Evolutionary conservation across 2,329 filamentous ascomycete species (phyloP), one percentile per base, ranked within the genome.

Genomic region (Hymenoscyphus linearis): DNA sequence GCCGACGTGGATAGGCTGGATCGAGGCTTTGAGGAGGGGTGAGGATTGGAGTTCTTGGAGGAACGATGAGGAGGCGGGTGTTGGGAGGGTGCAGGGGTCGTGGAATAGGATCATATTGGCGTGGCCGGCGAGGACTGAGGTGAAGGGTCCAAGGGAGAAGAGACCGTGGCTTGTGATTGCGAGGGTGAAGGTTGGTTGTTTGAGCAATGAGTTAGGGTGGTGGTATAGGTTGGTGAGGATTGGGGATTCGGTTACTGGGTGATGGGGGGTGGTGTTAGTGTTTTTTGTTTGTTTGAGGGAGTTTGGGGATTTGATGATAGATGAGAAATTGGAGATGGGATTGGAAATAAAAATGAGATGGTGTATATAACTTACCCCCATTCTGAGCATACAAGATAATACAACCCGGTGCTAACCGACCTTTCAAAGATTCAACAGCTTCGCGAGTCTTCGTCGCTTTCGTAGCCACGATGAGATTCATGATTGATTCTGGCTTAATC

Each of bases 361-460:
- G n/a, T 7, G 12, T 25, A 10, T 47, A 1, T 22, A n/a, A 47
- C 40, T 25, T 47, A 47, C 40, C 22, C 7, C 93, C 93, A 69
- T 96, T 96, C 69, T 97, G 93, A 26, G 91, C 77, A 69, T 97
- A 90, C 13, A 88, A 80, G n/a, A 97, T 84, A 0, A 90, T 89
- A n/a, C 87, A 90, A 3, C 80, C 74, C 2, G 76, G 74, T 64
- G 85, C 81, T 2, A 86, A 80, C 58, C 96, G 83, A 1, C 82
- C 75, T 6, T 82, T 77, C 14, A 96, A 74, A 18, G 77, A 72
- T 57, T 80, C 79, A 4, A 80, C 75, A 47, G 89, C 87, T 1
- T 81, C 76, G n/a, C 90, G 73, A 0, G 90, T 89, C 40, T 83
- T 76, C 2, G 83, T 77, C 0, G 91, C 84, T 74, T 96, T 97